Evolutionary conservation across 2,329 filamentous ascomycete species (phyloP).

Genomic region (Dactylellina parvicollis): DNA sequence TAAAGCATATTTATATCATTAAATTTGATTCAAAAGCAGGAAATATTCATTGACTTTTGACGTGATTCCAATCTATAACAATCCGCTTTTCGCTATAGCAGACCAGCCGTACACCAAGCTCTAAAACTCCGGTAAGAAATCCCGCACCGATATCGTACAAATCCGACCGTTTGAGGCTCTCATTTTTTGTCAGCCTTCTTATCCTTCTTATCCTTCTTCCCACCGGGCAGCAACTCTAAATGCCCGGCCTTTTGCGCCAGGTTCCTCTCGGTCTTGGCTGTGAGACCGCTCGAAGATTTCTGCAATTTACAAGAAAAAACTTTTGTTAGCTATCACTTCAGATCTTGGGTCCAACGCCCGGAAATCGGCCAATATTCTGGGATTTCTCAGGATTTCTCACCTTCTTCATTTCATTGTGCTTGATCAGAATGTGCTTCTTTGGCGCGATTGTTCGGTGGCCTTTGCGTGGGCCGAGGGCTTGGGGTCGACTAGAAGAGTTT

Average conservation of each 20-base stretch:
- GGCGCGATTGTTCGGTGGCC: constrained; percentile 73
- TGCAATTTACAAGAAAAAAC: constrained; percentile 56
- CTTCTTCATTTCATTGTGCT: constrained; percentile 72
- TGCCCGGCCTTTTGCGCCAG: constrained; percentile 75
- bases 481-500: constrained; percentile 59
- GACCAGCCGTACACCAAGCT: background rate
- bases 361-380: too few relatives aligned
- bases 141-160: background rate
- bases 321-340: background rate
- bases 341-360: too few relatives aligned
- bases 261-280: constrained; percentile 73
- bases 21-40: too few relatives aligned
- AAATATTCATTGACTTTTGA: too few relatives aligned
- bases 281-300: constrained; percentile 72
- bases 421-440: constrained; percentile 71
- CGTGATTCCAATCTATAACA: too few relatives aligned
- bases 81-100: too few relatives aligned
- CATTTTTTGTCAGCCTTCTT: background rate
- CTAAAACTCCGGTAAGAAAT: background rate
- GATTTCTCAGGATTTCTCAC: constrained; percentile 60
- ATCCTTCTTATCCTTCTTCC: constrained; percentile 69
- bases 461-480: constrained; percentile 66
- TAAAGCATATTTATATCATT: too few relatives aligned
- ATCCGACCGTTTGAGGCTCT: background rate
- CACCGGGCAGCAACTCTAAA: constrained; percentile 73